A percentile compares a stretch with the other conserved stretches of the same genome.
Evolutionary conservation across 305 asterid genomes (phyloP).

Genomic region (Fraxinus dipetala): DNA sequence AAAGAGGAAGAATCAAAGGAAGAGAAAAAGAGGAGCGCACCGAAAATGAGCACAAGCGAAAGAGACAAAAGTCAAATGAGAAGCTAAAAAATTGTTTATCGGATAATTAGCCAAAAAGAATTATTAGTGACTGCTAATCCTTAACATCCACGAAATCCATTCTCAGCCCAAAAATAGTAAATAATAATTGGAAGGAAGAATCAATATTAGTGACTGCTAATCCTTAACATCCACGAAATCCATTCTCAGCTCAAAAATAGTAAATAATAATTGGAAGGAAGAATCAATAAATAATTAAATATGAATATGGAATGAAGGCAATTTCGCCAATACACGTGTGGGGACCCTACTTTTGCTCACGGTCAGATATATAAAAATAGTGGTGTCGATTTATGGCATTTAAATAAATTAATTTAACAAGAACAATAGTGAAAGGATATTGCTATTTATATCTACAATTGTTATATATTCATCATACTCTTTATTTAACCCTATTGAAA

Average conservation of each 20-base stretch:
- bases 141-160: background rate
- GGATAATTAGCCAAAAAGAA: background rate
- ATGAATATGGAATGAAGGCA: background rate
- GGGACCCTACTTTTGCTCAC: background rate
- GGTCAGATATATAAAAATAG: too few relatives aligned
- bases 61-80: constrained; percentile 31
- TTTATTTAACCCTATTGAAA: too few relatives aligned
- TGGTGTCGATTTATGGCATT: too few relatives aligned
- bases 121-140: background rate
- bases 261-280: background rate
- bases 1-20: background rate
- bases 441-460: too few relatives aligned
- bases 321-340: background rate
- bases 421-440: too few relatives aligned
- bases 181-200: background rate
- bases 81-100: constrained; percentile 16
- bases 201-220: background rate
- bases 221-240: background rate
- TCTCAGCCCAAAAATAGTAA: background rate
- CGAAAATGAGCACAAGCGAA: constrained; percentile 26
- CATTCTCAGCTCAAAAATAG: background rate
- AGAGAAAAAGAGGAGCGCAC: constrained; percentile 21
- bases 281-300: background rate
- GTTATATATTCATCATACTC: too few relatives aligned
- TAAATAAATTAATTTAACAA: too few relatives aligned